Conservation (phyloP, 345 rosid genomes). For the Populus tremula region DNA sequence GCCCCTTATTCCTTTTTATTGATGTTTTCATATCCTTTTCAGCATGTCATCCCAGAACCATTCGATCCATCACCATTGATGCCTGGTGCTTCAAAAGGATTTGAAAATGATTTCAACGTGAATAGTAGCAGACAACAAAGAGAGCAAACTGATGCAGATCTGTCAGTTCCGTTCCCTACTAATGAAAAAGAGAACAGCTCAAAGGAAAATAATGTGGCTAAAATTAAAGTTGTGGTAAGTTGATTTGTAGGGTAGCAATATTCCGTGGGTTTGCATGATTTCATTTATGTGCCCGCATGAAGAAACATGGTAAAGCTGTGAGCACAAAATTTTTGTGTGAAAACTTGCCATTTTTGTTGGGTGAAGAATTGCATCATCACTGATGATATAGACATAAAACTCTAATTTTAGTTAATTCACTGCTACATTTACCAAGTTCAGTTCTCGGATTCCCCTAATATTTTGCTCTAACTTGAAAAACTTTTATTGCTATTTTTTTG, state of each 20-base stretch:
- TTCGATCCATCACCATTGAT: slow-evolving; percentile 89
- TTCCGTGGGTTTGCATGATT: neutral
- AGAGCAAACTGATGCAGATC: slow-evolving; percentile 58
- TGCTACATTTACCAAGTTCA: neutral
- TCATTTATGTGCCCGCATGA: neutral
- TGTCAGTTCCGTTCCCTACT: slow-evolving; percentile 35
- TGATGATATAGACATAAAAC: neutral
- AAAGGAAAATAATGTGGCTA: slow-evolving; percentile 81
- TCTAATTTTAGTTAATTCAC: neutral
- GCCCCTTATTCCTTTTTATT: neutral
- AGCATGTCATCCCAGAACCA: slow-evolving; percentile 92
- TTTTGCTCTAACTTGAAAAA: neutral
- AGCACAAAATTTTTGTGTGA: neutral
- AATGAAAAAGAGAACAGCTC: slow-evolving; percentile 68
- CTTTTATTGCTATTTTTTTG: neutral
- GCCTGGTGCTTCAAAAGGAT: slow-evolving; percentile 61
- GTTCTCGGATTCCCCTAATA: neutral
- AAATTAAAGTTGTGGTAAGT: slow-evolving; percentile 97
- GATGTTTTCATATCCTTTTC: slow-evolving; percentile 33
- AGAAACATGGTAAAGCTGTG: neutral
- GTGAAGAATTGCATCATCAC: neutral
- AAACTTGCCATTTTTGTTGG: neutral
- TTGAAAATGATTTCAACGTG: slow-evolving; percentile 63
- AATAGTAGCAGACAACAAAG: slow-evolving; percentile 42
- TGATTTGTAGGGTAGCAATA: slow-evolving; percentile 6